Percentiles rank a stretch among this genome's conserved stretches.
Conservation (phyloP, 176 grass and related monocot species). For the Phoenix roebelenii region DNA sequence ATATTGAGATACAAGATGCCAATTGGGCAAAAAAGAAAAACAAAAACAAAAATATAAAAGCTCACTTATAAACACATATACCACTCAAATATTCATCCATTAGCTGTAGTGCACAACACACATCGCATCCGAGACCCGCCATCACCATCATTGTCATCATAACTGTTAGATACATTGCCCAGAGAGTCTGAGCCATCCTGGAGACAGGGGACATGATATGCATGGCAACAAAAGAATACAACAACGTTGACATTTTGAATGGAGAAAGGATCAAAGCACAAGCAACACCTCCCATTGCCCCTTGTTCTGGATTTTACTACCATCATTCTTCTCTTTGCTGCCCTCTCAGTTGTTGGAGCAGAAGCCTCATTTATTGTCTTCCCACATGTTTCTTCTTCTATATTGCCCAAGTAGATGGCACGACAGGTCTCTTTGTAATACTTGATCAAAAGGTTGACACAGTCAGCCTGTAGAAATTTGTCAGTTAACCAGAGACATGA, state of each 20-base stretch:
- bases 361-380: slow-evolving; percentile 35
- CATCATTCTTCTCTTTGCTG: slow-evolving; percentile 22
- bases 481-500: slow-evolving; percentile 1
- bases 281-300: slow-evolving; percentile 69
- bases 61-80: no score
- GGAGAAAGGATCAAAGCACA: slow-evolving; percentile 85
- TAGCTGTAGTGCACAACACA: slow-evolving; percentile 88
- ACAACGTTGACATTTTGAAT: slow-evolving; percentile 66
- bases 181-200: slow-evolving; percentile 58
- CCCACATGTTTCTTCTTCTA: slow-evolving; percentile 50
- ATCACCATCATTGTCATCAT: slow-evolving; percentile 33
- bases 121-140: slow-evolving; percentile 57
- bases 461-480: slow-evolving; percentile 53
- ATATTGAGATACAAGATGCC: no score
- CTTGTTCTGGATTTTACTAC: slow-evolving; percentile 82
- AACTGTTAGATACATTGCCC: slow-evolving; percentile 26
- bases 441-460: slow-evolving; percentile 90
- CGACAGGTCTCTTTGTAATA: slow-evolving; percentile 80
- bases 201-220: slow-evolving; percentile 73
- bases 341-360: slow-evolving; percentile 34
- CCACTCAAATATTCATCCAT: slow-evolving; percentile 22
- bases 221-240: slow-evolving; percentile 91
- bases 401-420: slow-evolving; percentile 62
- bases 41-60: no score
- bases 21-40: no score